Conservation (phyloP, 2,329 filamentous ascomycete species). For the Fusarium sp. region DNA sequence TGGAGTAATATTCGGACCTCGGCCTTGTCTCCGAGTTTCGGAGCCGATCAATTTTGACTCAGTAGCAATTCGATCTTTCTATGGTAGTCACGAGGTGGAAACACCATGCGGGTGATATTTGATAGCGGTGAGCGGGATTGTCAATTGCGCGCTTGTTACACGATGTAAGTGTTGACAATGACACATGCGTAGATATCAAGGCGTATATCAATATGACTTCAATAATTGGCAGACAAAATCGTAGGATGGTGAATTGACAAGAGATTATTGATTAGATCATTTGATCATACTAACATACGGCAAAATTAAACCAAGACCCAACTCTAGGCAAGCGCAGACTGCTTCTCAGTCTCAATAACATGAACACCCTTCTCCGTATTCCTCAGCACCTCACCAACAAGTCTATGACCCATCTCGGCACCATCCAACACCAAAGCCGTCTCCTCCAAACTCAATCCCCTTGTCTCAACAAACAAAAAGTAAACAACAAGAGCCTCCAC, state of each 20-base stretch:
- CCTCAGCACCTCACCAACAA: conserved; percentile 11
- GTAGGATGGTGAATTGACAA: rapidly evolving
- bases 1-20: conserved; percentile 1
- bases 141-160: rapidly evolving
- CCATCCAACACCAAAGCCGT: conserved; percentile 51
- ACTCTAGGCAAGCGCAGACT: not conserved
- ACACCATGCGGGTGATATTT: not conserved
- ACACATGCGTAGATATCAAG: not conserved
- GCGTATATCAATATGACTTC: no score
- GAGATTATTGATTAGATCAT: not conserved
- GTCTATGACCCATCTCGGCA: conserved; percentile 6
- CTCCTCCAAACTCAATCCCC: conserved; percentile 11
- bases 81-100: not conserved
- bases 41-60: not conserved
- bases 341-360: conserved; percentile 8
- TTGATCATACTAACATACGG: not conserved
- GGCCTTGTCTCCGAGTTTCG: not conserved
- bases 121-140: rapidly evolving
- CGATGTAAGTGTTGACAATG: not conserved
- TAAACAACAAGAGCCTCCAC: conserved; percentile 16
- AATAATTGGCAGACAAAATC: not conserved
- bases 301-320: rapidly evolving
- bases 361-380: conserved; percentile 12
- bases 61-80: not conserved
- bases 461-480: conserved; percentile 15